phyloP scores from a whole-genome alignment of 495 filamentous ascomycete genomes.

The Aspergillus sclerotioniger region DNA sequence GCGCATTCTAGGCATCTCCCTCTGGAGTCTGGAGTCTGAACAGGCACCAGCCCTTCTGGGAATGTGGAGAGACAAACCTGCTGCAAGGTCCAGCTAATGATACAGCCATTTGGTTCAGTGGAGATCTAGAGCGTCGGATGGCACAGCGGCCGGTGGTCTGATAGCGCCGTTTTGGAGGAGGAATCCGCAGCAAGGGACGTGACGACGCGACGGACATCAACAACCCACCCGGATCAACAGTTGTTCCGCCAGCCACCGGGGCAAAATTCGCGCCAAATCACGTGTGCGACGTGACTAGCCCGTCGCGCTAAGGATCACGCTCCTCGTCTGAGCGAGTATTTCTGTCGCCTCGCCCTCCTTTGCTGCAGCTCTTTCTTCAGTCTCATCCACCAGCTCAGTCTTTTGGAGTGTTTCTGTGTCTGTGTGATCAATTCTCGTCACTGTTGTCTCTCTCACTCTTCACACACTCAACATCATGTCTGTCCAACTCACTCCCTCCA shows the following conservation, averaged over 20 bases:
- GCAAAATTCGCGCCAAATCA: conserved; percentile 32
- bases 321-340: conserved; percentile 35
- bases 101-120: not conserved
- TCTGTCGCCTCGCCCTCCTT: conserved; percentile 24
- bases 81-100: not conserved
- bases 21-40: not conserved
- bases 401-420: conserved; percentile 18
- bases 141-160: conserved; percentile 14
- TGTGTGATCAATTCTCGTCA: conserved; percentile 22
- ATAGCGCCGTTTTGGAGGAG: not conserved
- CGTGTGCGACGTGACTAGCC: conserved; percentile 46
- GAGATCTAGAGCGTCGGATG: conserved; percentile 12
- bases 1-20: not conserved
- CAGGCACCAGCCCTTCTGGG: not conserved
- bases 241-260: conserved; percentile 17
- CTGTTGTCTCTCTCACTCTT: conserved; percentile 8
- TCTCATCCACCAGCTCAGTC: conserved; percentile 20
- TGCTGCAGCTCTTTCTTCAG: conserved; percentile 25
- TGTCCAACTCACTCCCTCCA: conserved; percentile 76
- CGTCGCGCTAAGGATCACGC: conserved; percentile 45
- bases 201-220: conserved; percentile 8
- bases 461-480: conserved; percentile 55
- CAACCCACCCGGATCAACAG: conserved; percentile 7
- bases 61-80: conserved; percentile 13
- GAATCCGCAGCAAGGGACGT: not conserved